Percentiles rank a stretch among this genome's conserved stretches.
Conservation (phyloP, 1,139 yeast genomes). For the Lodderomyces elongisporus region DNA sequence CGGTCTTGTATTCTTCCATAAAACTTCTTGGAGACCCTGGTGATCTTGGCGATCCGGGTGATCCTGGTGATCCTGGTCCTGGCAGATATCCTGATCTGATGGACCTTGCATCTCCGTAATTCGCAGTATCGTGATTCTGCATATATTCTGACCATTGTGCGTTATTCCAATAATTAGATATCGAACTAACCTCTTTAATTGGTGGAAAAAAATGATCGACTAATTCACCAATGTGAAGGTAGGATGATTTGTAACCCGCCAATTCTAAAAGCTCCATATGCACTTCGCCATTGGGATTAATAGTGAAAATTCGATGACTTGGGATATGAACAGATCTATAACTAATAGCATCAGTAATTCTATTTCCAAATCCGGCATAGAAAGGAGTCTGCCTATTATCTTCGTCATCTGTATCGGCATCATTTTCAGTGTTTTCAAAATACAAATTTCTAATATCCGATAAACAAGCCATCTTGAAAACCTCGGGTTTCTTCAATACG, state of each 20-base stretch:
- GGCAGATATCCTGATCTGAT: constrained; percentile 14
- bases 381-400: constrained; percentile 62
- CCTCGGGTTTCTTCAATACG: constrained; percentile 91
- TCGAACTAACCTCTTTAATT: constrained; percentile 39
- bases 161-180: constrained; percentile 36
- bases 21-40: constrained; percentile 20
- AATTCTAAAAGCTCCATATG: constrained; percentile 93
- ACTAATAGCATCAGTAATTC: constrained; percentile 95
- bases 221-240: constrained; percentile 84
- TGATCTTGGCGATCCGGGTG: constrained; percentile 18
- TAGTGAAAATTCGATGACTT: constrained; percentile 89
- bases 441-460: constrained; percentile 73
- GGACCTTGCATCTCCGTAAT: constrained; percentile 2
- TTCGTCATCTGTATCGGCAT: constrained; percentile 12
- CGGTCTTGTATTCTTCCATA: constrained; percentile 26
- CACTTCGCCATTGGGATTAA: constrained; percentile 94
- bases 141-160: constrained; percentile 35
- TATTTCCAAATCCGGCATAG: constrained; percentile 96
- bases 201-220: constrained; percentile 99
- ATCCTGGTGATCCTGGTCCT: constrained; percentile 8
- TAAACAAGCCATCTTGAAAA: constrained; percentile 95
- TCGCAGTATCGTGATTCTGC: constrained; percentile 8
- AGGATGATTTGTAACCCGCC: constrained; percentile 87
- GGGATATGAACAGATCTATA: constrained; percentile 94
- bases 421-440: constrained; percentile 22